Evolutionary conservation across 441 rosid genomes (phyloP), one percentile per base, ranked within the genome.

Genomic region (Daphne laureola): DNA sequence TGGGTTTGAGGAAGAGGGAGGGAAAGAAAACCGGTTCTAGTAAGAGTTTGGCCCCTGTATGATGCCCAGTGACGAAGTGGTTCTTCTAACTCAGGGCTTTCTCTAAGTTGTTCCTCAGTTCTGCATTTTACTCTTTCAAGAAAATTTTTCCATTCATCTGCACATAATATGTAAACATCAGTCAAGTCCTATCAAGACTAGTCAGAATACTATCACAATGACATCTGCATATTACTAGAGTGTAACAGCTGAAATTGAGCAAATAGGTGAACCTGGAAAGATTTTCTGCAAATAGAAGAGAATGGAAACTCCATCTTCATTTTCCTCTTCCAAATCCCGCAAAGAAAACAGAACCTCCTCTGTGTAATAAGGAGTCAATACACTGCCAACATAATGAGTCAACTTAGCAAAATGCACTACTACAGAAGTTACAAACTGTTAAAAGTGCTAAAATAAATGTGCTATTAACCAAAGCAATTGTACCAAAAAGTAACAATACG

Each of bases 251-350:
- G 16, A 48, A 48, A 63, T 35, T 8, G 12, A 41, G 5, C 12
- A 62, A 52, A 46, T 55, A 48, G 58, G 56, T 5, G 53, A 51
- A 92, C 99, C 99, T 81, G 99, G 99, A 75, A 80, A 95, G 59
- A 95, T 95, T 65, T 95, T 95, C 69, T 91, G 98, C 79, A 95
- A 72, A 84, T 95, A 95, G 67, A 95, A 95, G 54, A 83, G 79
- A 66, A 95, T 86, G 1, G 99, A 91, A 59, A 95, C 99, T 51
- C 99, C 98, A 74, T 95, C 99, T 79, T 95, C 99, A 72, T 95
- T 91, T 55, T 71, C 81, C 40, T 53, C 74, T 70, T 91, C 93
- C 81, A 95, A 63, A 60, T 88, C 91, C 9, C 1, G 66, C 82
- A 79, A 45, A 16, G 99, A 88, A 70, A 90, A 95, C 43, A 95